Conservation (phyloP, 768 basidiomycete genomes). For the Termitomyces sp. region DNA sequence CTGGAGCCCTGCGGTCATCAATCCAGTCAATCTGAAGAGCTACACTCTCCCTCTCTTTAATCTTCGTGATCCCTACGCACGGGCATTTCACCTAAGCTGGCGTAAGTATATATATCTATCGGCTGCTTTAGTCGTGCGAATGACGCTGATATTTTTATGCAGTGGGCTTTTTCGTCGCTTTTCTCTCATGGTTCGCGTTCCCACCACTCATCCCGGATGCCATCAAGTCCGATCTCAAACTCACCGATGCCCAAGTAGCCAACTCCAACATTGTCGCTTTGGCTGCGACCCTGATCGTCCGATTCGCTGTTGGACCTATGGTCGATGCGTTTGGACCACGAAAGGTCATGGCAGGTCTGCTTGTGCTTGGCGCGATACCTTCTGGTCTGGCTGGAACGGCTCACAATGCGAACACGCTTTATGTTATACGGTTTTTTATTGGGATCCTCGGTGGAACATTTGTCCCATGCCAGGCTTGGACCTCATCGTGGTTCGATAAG, state of each 20-base stretch:
- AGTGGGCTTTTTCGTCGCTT: constrained; percentile 48
- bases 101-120: constrained; percentile 9
- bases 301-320: constrained; percentile 42
- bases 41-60: constrained; percentile 47
- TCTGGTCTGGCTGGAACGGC: constrained; percentile 52
- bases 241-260: constrained; percentile 40
- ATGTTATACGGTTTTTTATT: constrained; percentile 43
- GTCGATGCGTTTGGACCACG: constrained; percentile 48
- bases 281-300: constrained; percentile 42
- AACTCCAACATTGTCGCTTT: constrained; percentile 47
- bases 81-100: constrained; percentile 43
- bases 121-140: background rate
- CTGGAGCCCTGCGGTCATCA: constrained; percentile 31
- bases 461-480: constrained; percentile 57
- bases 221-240: constrained; percentile 44
- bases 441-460: constrained; percentile 58
- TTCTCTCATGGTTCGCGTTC: constrained; percentile 52
- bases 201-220: constrained; percentile 53
- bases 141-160: background rate
- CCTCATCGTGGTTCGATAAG: constrained; percentile 55
- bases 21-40: constrained; percentile 46
- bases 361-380: constrained; percentile 51
- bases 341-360: constrained; percentile 46
- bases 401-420: constrained; percentile 25
- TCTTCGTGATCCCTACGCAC: constrained; percentile 38